These are phyloP conservation scores for Inga laurina DNA, from an alignment of 306 rosid species.

Conservation along the genomic window DNA sequence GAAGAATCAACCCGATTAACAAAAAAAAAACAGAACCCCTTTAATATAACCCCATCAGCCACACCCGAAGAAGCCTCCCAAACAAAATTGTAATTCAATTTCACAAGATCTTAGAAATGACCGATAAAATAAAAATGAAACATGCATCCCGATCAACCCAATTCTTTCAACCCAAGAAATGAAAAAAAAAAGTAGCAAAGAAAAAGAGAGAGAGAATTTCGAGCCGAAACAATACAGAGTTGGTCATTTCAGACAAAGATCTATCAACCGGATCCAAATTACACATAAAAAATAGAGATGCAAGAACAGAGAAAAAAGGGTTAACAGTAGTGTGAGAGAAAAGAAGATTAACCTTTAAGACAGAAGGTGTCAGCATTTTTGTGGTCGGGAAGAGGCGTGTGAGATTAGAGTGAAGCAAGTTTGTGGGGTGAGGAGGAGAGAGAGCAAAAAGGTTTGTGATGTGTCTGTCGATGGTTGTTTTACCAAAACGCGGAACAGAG, in stretches of 20 bases:
- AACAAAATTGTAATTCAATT: not conserved
- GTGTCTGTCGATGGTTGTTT: not conserved
- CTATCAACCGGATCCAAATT: conserved; percentile 28
- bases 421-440: not conserved
- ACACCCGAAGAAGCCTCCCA: not conserved
- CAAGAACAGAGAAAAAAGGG: not conserved
- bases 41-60: too few relatives aligned
- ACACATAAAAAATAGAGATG: not conserved
- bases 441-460: not conserved
- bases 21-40: conserved; percentile 12
- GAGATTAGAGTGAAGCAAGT: conserved; percentile 23
- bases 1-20: conserved; percentile 23
- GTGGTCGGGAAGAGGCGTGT: conserved; percentile 13
- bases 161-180: conserved; percentile 18
- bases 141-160: conserved; percentile 36
- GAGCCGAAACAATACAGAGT: conserved; percentile 4
- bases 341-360: conserved; percentile 35
- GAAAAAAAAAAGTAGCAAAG: not conserved
- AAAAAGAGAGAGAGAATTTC: not conserved
- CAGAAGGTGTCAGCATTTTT: conserved; percentile 16
- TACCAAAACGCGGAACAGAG: not conserved
- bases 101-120: conserved; percentile 35
- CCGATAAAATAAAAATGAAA: conserved; percentile 10
- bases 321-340: not conserved
- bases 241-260: conserved; percentile 28